phyloP scores from a whole-genome alignment of 1,284 basidiomycete species.

The Trichosporon sp. region DNA sequence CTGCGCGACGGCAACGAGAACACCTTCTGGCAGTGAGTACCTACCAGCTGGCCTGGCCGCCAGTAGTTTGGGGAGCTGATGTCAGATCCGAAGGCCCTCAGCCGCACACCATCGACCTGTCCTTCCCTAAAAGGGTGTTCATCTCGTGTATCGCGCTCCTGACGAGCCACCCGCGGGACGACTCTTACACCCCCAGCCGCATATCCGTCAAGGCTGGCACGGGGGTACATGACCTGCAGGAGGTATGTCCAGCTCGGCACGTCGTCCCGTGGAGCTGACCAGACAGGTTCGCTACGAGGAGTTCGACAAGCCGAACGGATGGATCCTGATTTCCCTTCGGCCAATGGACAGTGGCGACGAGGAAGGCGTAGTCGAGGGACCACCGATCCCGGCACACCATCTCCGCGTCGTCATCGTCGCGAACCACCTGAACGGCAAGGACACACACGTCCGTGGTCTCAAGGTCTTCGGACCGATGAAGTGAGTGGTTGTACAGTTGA shows the following conservation, averaged over 20 bases:
- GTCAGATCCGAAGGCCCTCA: slow-evolving; percentile 93
- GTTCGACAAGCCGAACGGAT: slow-evolving; percentile 88
- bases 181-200: slow-evolving; percentile 94
- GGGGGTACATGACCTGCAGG: slow-evolving; percentile 86
- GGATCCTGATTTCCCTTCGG: slow-evolving; percentile 88
- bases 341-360: slow-evolving; percentile 69
- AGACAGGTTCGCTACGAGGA: slow-evolving; percentile 70
- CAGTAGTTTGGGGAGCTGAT: slow-evolving; percentile 13
- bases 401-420: slow-evolving; percentile 86
- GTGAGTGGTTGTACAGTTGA: slow-evolving; percentile 59
- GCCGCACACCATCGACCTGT: slow-evolving; percentile 91
- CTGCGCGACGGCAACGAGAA: slow-evolving; percentile 83
- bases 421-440: slow-evolving; percentile 98
- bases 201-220: slow-evolving; percentile 90
- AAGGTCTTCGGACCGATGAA: slow-evolving; percentile 79
- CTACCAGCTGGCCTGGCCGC: not conserved
- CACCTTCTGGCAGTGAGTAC: slow-evolving; percentile 95
- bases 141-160: slow-evolving; percentile 93
- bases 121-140: slow-evolving; percentile 86
- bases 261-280: not conserved
- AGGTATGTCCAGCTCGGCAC: slow-evolving; percentile 57
- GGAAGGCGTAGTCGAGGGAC: slow-evolving; percentile 66
- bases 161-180: slow-evolving; percentile 83
- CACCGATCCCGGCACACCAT: slow-evolving; percentile 83
- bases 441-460: slow-evolving; percentile 93